Evolutionary conservation across 768 basidiomycete species (phyloP), one percentile per base, ranked within the genome.

Genomic region (Hericium erinaceus): DNA sequence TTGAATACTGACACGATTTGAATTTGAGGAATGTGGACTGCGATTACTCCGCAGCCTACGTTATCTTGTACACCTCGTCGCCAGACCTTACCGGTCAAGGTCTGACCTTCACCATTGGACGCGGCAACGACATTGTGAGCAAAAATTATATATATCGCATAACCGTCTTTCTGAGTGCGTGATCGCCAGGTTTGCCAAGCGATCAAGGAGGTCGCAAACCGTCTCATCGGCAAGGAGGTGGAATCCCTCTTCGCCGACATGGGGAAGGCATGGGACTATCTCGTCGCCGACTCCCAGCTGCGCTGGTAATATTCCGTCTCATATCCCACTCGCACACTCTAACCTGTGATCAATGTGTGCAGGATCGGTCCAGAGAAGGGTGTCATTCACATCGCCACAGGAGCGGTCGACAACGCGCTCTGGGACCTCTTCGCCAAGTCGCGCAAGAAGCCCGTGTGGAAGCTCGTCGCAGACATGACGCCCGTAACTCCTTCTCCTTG

Each of bases 341-440:
- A 20, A 55, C 37, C 18, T 33, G 10, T 12, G 60, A 18, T 39
- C 56, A 12, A 18, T 37, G 2, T 15, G 2, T 44, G 53, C 54
- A 89, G 88, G 87, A 86, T 94, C 64, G 93, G 92, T 5, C 93
- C 94, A 0, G 94, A 95, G 69, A 95, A 95, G 70, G 95, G 95
- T 54, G 92, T 98, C 2, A 94, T 98, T 55, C 89, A 92, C 67
- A 84, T 95, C 54, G 92, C 93, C 2, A 80, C 89, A 0, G 91
- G 82, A 5, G 91, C 92, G 1, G 92, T 98, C 8, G 82, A 91
- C 69, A 97, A 97, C 62, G 95, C 94, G 0, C 66, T 95, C 2
- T 98, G 95, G 95, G 95, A 97, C 66, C 84, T 95, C 83, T 92
- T 83, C 62, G 91, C 92, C 2, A 81, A 86, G 51, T 76, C 85